phyloP scores from a whole-genome alignment of 2,329 filamentous ascomycete species.

The Exophiala sp. region DNA sequence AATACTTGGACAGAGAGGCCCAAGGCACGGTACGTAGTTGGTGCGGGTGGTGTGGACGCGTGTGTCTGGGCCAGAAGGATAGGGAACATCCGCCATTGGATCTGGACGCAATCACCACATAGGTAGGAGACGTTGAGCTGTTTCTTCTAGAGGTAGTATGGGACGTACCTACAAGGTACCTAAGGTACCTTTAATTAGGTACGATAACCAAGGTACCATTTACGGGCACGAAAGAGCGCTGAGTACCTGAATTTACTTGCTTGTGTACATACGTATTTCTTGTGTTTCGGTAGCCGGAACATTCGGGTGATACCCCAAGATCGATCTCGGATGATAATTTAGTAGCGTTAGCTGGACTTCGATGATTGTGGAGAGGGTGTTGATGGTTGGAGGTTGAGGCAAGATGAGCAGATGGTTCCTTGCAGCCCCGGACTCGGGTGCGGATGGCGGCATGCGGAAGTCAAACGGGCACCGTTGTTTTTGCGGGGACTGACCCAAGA shows the following conservation, averaged over 20 bases:
- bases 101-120: constrained; percentile 2
- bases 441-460: neutral
- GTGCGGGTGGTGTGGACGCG: constrained; percentile 86
- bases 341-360: neutral
- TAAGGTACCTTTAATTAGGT: no score
- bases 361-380: neutral
- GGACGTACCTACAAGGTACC: no score
- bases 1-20: constrained; percentile 65
- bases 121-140: no score
- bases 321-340: neutral
- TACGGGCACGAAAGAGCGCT: no score
- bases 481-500: neutral
- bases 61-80: constrained; percentile 58
- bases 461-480: neutral
- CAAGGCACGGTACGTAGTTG: constrained; percentile 66
- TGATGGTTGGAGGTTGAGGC: neutral
- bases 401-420: neutral
- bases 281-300: neutral
- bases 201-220: no score
- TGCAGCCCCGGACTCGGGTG: neutral
- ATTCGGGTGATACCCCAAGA: neutral
- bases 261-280: no score
- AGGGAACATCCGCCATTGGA: constrained; percentile 12
- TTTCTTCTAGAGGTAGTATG: no score
- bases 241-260: no score